Evolutionary conservation across 2,329 filamentous ascomycete genomes (phyloP), one percentile per base, ranked within the genome.

Genomic region (Fusarium zealandicum): DNA sequence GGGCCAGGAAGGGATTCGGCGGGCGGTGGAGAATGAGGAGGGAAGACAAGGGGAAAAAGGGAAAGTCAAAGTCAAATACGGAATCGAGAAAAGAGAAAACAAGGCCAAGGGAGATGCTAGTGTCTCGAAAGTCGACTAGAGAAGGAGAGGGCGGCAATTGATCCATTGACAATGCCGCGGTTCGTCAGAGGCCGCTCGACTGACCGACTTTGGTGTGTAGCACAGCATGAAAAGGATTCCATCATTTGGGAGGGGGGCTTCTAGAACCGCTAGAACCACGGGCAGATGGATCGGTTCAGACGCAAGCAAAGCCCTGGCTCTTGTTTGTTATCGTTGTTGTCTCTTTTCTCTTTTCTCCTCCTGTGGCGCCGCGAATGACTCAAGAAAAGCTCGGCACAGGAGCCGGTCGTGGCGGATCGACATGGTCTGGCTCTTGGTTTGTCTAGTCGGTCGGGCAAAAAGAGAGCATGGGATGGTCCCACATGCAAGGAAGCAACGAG

Each of bases 261-360:
- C 51, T 60, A 52, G 55, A 60, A 46, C 32, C 18, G 42, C 42
- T 36, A 36, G 42, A 45, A 45, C 22, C 43, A 16, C 18, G 17
- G 32, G 22, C 43, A 37, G 14, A 25, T 45, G 40, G n/a, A n/a
- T n/a, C n/a, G n/a, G n/a, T n/a, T n/a, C n/a, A n/a, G n/a, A n/a
- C n/a, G n/a, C n/a, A n/a, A n/a, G n/a, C n/a, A n/a, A n/a, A n/a
- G n/a, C n/a, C n/a, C n/a, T n/a, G n/a, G n/a, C n/a, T n/a, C n/a
- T n/a, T n/a, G n/a, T n/a, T n/a, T n/a, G n/a, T n/a, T n/a, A n/a
- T n/a, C n/a, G 11, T 33, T 40, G 35, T 30, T 14, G 12, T 16
- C 16, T 18, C 49, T 62, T 62, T 43, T 63, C 59, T 62, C 59
- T 62, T 62, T 49, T 60, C 59, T 63, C 59, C 59, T 62, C 11